Base-by-base conservation (phyloP, 805 yeast species). In the Schwanniomyces vanrijiae region DNA sequence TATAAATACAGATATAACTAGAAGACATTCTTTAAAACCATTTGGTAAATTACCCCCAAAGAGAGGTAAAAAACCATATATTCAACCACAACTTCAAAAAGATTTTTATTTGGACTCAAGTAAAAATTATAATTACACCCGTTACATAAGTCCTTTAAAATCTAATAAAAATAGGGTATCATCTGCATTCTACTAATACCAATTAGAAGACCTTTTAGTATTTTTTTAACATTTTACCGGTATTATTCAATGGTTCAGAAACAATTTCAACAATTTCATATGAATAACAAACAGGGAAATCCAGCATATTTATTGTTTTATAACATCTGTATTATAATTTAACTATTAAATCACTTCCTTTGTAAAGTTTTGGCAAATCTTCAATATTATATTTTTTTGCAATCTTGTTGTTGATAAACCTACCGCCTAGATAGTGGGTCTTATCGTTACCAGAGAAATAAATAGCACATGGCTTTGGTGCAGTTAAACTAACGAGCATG, bases 401-500 rank as follows among this genome's bases (percentile, higher is more conserved):
- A 54, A 94, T 77, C 8, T 66, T 71, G 11, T 65, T 59, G 40
- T 83, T 80, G 14, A 94, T 81, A 59, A 94, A 94, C 44, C 99
- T 71, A 2, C 99, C 99, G 1, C 99, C 99, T 31, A 91, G 76
- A 64, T 81, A 94, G 62, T 92, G 99, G 8, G 48, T 51, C 4
- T 72, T 64, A 6, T 65, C 60, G 2, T 43, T 48, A 10, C 40
- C 46, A 13, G 31, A 51, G 51, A 88, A 77, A 48, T 66, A 69
- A 40, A 64, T 61, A 1, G 95, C 82, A 45, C 96, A 91, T 0
- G 95, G 94, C 61, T 94, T 94, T 7, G 99, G 99, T 0, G 96
- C 97, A 0, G 98, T 91, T 42, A 94, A 70, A 43, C 96, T 86
- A 8, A 94, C 83, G 41, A 94, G 71, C 54, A 83, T 81, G 5